These are phyloP conservation scores for Fulvia fulva DNA, from an alignment of 2,329 filamentous ascomycete species.

Conservation along the genomic window DNA sequence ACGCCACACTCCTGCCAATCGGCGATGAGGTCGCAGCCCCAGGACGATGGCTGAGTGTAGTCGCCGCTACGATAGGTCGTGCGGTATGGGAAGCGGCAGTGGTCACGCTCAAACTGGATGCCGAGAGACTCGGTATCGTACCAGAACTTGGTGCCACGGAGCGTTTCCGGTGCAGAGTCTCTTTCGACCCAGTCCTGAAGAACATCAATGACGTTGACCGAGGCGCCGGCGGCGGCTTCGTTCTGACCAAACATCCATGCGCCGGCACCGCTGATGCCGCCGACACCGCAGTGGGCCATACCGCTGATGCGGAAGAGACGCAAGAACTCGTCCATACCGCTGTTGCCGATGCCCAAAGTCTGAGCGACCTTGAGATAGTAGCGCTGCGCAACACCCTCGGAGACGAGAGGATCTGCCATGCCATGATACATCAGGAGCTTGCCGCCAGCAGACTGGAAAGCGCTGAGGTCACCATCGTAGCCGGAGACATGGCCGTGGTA, in stretches of 20 bases:
- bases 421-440: conserved; percentile 47
- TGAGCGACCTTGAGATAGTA: conserved; percentile 49
- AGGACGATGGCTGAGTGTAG: conserved; percentile 33
- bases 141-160: conserved; percentile 44
- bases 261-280: conserved; percentile 39
- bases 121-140: conserved; percentile 40
- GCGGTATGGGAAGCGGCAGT: conserved; percentile 41
- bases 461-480: conserved; percentile 35
- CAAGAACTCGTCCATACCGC: conserved; percentile 37
- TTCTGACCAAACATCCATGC: conserved; percentile 42
- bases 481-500: conserved; percentile 42
- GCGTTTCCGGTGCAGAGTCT: conserved; percentile 28
- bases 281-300: conserved; percentile 50
- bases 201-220: conserved; percentile 48
- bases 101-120: conserved; percentile 43
- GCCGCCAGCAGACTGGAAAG: conserved; percentile 39
- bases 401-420: conserved; percentile 43
- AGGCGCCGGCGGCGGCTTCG: conserved; percentile 21
- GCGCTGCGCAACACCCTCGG: conserved; percentile 42
- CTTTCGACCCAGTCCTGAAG: conserved; percentile 39
- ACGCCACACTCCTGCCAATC: conserved; percentile 29
- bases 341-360: conserved; percentile 38
- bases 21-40: conserved; percentile 34
- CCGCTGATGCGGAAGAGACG: conserved; percentile 52
- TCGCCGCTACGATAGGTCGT: conserved; percentile 38